Evolutionary conservation across 1,284 basidiomycete genomes (phyloP).

Genomic region (Trametes hirsuta): DNA sequence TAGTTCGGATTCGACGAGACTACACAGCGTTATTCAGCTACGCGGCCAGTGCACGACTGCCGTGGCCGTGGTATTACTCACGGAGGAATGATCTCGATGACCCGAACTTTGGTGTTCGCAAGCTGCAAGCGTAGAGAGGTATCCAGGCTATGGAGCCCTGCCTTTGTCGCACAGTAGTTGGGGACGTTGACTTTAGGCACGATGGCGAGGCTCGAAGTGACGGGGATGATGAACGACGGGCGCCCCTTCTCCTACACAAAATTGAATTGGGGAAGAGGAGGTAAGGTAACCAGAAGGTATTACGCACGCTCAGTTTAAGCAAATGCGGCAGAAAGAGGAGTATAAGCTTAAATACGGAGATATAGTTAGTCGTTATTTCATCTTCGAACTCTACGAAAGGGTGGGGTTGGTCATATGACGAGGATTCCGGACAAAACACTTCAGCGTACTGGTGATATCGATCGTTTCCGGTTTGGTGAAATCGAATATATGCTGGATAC

Average conservation of each 20-base stretch:
- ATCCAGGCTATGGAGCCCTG: conserved; percentile 60
- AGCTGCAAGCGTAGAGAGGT: conserved; percentile 54
- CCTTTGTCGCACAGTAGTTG: conserved; percentile 65
- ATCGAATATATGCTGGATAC: conserved; percentile 55
- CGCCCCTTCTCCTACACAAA: conserved; percentile 41
- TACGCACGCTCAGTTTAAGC: conserved; percentile 50
- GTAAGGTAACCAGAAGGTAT: background rate
- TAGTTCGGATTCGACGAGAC: conserved; percentile 65
- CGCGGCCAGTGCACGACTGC: background rate
- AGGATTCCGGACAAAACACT: background rate
- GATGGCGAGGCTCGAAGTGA: conserved; percentile 57
- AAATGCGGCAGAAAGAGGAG: conserved; percentile 61
- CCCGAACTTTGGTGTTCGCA: conserved; percentile 51
- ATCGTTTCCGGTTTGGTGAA: conserved; percentile 52
- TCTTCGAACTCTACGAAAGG: conserved; percentile 42
- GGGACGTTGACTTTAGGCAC: conserved; percentile 45
- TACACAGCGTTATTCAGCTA: conserved; percentile 23
- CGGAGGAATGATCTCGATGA: conserved; percentile 67
- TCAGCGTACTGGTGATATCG: conserved; percentile 47
- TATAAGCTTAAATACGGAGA: conserved; percentile 53
- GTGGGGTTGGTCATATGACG: background rate
- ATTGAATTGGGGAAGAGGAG: background rate
- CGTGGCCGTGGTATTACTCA: conserved; percentile 35
- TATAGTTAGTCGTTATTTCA: conserved; percentile 63
- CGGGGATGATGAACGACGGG: conserved; percentile 53